A percentile compares a stretch with the other conserved stretches of the same genome.
Conservation (phyloP, 2,329 filamentous ascomycete species). For the Shiraia sp. region DNA sequence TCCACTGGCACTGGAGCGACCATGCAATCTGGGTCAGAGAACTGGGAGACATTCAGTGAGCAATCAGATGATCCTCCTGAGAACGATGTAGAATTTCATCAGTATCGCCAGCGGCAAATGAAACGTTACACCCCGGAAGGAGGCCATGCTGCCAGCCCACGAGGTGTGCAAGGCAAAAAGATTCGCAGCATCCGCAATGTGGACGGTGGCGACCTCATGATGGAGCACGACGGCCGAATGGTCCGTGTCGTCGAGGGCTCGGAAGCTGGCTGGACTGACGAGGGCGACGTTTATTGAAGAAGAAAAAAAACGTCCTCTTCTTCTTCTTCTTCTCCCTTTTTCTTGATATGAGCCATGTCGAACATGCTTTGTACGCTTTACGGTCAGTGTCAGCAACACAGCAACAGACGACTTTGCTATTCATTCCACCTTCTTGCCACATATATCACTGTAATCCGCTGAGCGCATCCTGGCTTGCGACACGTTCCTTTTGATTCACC, state of each 20-base stretch:
- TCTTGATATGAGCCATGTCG: constrained; percentile 5
- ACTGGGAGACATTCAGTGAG: constrained; percentile 97
- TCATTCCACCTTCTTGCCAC: not conserved
- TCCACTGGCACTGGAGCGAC: constrained; percentile 55
- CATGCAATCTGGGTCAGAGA: constrained; percentile 80
- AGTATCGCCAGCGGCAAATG: constrained; percentile 69
- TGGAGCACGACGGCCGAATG: constrained; percentile 48
- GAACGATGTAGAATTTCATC: constrained; percentile 76
- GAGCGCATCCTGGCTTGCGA: too few species aligned
- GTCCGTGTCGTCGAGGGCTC: constrained; percentile 54
- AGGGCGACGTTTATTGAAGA: constrained; percentile 43
- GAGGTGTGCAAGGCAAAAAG: constrained; percentile 42
- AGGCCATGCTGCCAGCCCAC: constrained; percentile 39
- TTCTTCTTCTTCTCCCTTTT: constrained; percentile 6
- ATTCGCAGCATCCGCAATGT: constrained; percentile 52
- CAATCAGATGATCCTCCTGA: constrained; percentile 69
- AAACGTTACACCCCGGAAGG: constrained; percentile 61
- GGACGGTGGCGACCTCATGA: constrained; percentile 45
- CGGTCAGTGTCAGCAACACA: not conserved
- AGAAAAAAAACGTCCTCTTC: too few species aligned
- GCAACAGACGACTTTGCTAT: too few species aligned
- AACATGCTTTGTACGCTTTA: not conserved
- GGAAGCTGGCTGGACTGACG: constrained; percentile 59
- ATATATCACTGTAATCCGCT: not conserved
- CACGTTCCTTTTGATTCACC: too few species aligned